A percentile compares a stretch with the other conserved stretches of the same genome.
phyloP scores from a whole-genome alignment of 208 protist genomes.

The Leishmania major region DNA sequence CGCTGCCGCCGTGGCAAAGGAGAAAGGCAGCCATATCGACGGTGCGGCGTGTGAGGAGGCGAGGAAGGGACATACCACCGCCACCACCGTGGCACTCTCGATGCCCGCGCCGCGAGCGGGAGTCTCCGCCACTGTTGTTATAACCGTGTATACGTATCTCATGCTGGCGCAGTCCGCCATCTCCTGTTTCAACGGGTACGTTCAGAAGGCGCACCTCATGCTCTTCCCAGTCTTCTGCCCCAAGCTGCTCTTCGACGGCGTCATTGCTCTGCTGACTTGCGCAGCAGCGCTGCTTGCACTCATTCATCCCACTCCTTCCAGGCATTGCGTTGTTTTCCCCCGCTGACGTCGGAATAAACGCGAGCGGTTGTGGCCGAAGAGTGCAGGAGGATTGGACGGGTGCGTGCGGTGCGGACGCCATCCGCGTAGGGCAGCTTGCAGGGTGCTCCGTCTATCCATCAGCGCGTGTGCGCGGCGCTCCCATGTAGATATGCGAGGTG shows the following conservation, averaged over 20 bases:
- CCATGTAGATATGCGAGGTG: no score
- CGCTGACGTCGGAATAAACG: neutral
- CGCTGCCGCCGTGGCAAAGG: neutral
- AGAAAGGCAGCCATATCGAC: neutral
- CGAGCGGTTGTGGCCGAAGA: neutral
- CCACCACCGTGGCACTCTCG: neutral
- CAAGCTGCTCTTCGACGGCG: constrained; percentile 72
- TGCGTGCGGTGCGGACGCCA: neutral
- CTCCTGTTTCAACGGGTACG: constrained; percentile 60
- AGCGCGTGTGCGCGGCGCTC: neutral
- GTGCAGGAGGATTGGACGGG: neutral
- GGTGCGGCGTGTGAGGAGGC: neutral
- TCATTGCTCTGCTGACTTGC: constrained; percentile 37
- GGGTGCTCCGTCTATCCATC: neutral
- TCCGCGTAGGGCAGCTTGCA: neutral
- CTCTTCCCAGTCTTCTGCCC: constrained; percentile 88
- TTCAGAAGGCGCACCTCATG: constrained; percentile 85
- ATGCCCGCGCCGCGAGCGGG: neutral
- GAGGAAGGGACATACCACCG: neutral
- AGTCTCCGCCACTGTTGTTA: constrained; percentile 8
- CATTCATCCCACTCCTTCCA: neutral
- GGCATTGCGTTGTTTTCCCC: neutral
- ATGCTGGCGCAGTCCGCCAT: constrained; percentile 46
- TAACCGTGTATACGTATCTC: constrained; percentile 45
- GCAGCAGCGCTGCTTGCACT: constrained; percentile 14